Evolutionary conservation across 495 filamentous ascomycete genomes (phyloP).

Genomic region (Annulohypoxylon bovei): DNA sequence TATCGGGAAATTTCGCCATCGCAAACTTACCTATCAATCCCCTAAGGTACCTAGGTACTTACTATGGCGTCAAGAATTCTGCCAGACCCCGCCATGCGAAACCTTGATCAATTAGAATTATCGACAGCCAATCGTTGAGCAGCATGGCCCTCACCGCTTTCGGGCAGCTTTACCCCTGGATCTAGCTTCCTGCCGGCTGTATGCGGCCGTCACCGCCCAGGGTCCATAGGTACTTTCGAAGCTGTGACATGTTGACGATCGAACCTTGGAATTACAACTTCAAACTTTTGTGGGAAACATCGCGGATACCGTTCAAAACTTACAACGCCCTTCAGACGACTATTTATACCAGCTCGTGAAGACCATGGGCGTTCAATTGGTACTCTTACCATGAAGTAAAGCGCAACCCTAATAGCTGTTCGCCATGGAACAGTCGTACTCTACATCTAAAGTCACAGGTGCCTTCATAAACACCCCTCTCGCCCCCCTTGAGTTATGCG

Average conservation of each 20-base stretch:
- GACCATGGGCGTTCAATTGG: background rate
- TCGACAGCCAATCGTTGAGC: slow-evolving; percentile 28
- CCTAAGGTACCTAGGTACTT: background rate
- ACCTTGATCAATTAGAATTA: background rate
- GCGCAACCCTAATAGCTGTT: slow-evolving; percentile 42
- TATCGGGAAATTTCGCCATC: slow-evolving; percentile 17
- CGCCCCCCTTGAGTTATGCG: slow-evolving; percentile 8
- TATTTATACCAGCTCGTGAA: background rate
- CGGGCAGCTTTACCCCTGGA: slow-evolving; percentile 10
- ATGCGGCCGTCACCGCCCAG: background rate
- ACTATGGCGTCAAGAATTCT: slow-evolving; percentile 32
- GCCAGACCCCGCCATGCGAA: slow-evolving; percentile 38
- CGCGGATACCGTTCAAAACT: background rate
- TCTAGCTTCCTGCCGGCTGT: slow-evolving; percentile 3
- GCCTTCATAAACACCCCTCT: slow-evolving; percentile 34
- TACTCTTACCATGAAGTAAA: slow-evolving; percentile 40
- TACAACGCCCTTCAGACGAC: background rate
- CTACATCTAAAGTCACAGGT: slow-evolving; percentile 80
- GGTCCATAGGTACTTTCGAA: background rate
- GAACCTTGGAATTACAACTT: slow-evolving; percentile 5
- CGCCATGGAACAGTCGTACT: slow-evolving; percentile 69
- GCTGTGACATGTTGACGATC: background rate
- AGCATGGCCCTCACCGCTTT: slow-evolving; percentile 34
- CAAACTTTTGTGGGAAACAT: background rate
- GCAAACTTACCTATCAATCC: background rate